Base-by-base conservation (phyloP, 1,284 basidiomycete species). In the Phylloboletellus chloephorus region DNA sequence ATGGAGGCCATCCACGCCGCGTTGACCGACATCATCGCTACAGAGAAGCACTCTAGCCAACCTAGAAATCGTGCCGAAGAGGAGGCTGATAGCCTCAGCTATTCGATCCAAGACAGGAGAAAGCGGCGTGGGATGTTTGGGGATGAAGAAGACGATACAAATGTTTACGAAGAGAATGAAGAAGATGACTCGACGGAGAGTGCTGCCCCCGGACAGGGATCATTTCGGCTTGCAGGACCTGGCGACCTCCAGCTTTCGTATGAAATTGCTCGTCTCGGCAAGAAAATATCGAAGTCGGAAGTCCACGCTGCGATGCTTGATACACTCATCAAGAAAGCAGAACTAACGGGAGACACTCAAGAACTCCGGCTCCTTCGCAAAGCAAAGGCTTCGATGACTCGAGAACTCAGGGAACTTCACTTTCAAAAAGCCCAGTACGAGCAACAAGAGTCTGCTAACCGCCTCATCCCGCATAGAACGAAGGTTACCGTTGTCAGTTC, bases 1-100 rank as follows among this genome's bases (percentile, higher is more conserved):
- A 94, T 96, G 77, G 89, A 92, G 51, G 92, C 91, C 3, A 92
- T 97, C 16, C 91, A 94, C 55, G 88, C 90, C 4, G 94, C 94
- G 1, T 69, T 98, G 45, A 93, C 87, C 12, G 89, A 92, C 57
- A 96, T 98, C 59, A 94, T 97, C 53, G 88, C 89, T 2, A 69
- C 82, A 21, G 90, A 94, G 56, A 75, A 76, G 46, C 71, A 71
- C 43, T 59, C 54, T 26, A 56, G 31, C 12, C 49, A 62, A 15
- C 52, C 52, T 24, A 49, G 30, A 17, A 44, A 43, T 30, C 44
- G 5, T 15, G 33, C 23, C 22, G 46, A 48, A 16, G 46, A 49
- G 33, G 48, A 51, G n/a, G 35, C 31, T 9, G 42, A 40, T 22
- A 22, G 21, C 15, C 38, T 42, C 13, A 20, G 36, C 20, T 28